Evolutionary conservation across 129 eudicot species (phyloP).

Genomic region (Helichrysum umbraculigerum): DNA sequence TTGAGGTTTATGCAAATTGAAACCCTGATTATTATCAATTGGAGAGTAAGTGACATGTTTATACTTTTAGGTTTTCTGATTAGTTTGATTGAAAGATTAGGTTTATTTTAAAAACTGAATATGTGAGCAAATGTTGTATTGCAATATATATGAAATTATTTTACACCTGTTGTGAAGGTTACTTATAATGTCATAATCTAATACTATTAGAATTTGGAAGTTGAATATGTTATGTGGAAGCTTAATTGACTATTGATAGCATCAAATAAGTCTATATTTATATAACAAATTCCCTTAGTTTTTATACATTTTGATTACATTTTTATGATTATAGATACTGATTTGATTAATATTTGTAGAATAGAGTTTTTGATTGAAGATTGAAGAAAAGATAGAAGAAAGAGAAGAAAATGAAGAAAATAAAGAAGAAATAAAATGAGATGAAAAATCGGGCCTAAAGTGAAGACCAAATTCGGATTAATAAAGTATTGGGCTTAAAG

Average conservation of each 20-base stretch:
- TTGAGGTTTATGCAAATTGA: background rate
- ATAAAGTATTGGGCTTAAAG: too few species aligned
- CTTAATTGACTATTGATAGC: conserved; percentile 17
- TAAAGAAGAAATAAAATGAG: too few species aligned
- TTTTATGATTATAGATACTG: too few species aligned
- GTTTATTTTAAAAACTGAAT: conserved; percentile 2
- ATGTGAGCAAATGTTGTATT: conserved; percentile 10
- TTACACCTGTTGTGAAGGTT: background rate
- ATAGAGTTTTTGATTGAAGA: too few species aligned
- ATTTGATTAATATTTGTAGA: too few species aligned
- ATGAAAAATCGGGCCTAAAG: too few species aligned
- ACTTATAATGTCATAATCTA: background rate
- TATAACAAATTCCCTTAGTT: too few species aligned
- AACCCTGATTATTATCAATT: conserved; percentile 25
- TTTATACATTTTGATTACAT: too few species aligned
- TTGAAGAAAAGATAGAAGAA: too few species aligned
- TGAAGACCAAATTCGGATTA: too few species aligned
- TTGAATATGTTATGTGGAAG: background rate
- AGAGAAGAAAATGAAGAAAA: too few species aligned
- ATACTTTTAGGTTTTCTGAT: background rate
- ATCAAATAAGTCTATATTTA: too few species aligned
- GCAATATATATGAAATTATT: background rate
- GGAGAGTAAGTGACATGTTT: conserved; percentile 13
- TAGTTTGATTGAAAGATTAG: background rate
- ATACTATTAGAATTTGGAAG: background rate